phyloP scores from a whole-genome alignment of 345 rosid genomes.

The Erodium maritimum region DNA sequence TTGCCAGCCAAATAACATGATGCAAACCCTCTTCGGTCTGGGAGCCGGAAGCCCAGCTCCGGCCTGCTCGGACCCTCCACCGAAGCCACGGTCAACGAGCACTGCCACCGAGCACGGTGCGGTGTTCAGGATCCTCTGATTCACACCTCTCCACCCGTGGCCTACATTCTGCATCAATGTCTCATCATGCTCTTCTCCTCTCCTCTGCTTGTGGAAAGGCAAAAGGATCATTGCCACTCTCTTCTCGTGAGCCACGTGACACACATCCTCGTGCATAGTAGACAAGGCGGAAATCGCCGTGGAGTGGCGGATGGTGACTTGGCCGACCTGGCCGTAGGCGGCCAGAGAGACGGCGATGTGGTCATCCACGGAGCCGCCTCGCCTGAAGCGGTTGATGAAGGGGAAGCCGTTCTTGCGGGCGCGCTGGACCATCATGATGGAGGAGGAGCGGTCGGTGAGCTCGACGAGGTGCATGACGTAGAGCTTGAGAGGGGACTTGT shows the following conservation, averaged over 20 bases:
- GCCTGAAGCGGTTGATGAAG: conserved; percentile 39
- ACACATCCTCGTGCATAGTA: conserved; percentile 74
- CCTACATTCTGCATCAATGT: conserved; percentile 45
- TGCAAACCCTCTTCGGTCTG: conserved; percentile 36
- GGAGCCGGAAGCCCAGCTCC: conserved; percentile 12
- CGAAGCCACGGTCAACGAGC: conserved; percentile 76
- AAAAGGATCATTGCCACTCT: conserved; percentile 48
- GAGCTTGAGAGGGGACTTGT: conserved; percentile 46
- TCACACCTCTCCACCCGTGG: conserved; percentile 69
- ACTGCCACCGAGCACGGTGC: conserved; percentile 73
- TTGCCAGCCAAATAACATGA: conserved; percentile 68
- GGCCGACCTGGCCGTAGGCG: conserved; percentile 62
- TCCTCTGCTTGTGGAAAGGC: conserved; percentile 69
- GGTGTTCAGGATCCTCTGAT: conserved; percentile 50
- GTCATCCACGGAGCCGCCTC: conserved; percentile 48
- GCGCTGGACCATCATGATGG: conserved; percentile 62
- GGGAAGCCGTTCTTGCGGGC: conserved; percentile 61
- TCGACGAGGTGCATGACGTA: conserved; percentile 67
- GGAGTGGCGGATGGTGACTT: conserved; percentile 46
- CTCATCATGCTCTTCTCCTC: conserved; percentile 24
- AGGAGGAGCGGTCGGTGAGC: conserved; percentile 69
- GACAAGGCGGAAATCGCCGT: conserved; percentile 50
- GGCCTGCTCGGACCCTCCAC: conserved; percentile 20
- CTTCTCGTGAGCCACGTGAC: conserved; percentile 62
- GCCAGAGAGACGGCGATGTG: conserved; percentile 43